phyloP scores from a whole-genome alignment of 2,329 filamentous ascomycete species.

The Scedosporium boydii region DNA sequence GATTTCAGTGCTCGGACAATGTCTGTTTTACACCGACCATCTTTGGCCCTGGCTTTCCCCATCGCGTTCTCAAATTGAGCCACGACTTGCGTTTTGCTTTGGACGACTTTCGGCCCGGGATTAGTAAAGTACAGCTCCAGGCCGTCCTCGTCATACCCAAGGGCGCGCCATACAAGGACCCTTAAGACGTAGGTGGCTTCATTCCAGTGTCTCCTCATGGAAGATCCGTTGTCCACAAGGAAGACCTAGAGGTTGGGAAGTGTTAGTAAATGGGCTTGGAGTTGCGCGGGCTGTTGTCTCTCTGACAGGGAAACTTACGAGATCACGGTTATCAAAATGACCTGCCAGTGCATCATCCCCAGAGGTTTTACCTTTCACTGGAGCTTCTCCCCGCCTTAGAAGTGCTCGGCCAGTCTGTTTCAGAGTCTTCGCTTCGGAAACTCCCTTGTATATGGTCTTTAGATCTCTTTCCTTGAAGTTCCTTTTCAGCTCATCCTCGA shows the following conservation, averaged over 20 bases:
- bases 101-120: background rate
- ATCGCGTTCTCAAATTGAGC: background rate
- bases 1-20: background rate
- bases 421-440: too few species aligned
- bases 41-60: background rate
- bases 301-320: too few species aligned
- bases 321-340: too few species aligned
- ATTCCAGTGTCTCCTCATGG: conserved; percentile 16
- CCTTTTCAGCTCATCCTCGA: too few species aligned
- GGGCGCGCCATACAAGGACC: conserved; percentile 15
- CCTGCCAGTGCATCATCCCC: too few species aligned
- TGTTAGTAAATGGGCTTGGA: conserved; percentile 3
- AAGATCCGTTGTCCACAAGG: conserved; percentile 18
- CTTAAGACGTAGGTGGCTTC: conserved; percentile 14
- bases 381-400: too few species aligned
- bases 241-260: conserved; percentile 12
- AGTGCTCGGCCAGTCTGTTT: too few species aligned
- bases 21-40: background rate
- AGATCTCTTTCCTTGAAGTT: too few species aligned
- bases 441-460: too few species aligned
- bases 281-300: too few species aligned
- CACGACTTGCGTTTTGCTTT: background rate
- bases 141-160: conserved; percentile 19
- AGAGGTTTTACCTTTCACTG: too few species aligned
- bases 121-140: conserved; percentile 14